Base-by-base conservation (phyloP, 2,329 filamentous ascomycete species). In the Shiraia bambusicola region DNA sequence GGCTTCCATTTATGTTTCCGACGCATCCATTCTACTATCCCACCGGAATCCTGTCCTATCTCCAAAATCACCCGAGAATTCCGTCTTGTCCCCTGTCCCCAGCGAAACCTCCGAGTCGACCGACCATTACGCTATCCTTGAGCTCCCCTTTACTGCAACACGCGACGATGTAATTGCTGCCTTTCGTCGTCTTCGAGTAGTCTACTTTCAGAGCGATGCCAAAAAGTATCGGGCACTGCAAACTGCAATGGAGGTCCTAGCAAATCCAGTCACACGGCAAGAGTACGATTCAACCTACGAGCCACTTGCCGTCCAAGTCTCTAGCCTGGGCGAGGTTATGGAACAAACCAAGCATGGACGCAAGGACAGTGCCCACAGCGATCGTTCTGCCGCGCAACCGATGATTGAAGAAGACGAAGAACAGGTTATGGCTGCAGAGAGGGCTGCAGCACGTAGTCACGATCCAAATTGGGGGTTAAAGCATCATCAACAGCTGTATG, bases 81-180 rank as follows among this genome's bases (percentile, higher is more conserved):
- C 52, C 12, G 27, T 49, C 19, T 34, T 47, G 13, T 52, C 52
- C 13, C 48, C 52, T 4, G 45, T 34, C 16, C 15, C 16, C 32
- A 54, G 37, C 45, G 49, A 54, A 12, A 35, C 49, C 3, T 30
- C 46, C 6, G 54, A 53, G 11, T 59, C 59, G 24, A 34, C 55
- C 12, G 61, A 68, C 49, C 56, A 68, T 45, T 68, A 68, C 50
- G 50, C 54, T 11, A 54, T 58, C 33, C 45, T 68, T 10, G 45
- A 54, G 30, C 44, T 68, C 4, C 41, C 49, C 2, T 37, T 38
- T 6, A 46, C 49, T 34, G 63, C 63, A 19, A 57, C 61, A 4
- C 43, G 49, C 19, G 59, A 62, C 31, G 58, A 68, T 17, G 59
- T 67, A 24, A 60, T 57, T 26, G 47, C 46, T 12, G 52, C 59